phyloP scores from a whole-genome alignment of 495 filamentous ascomycete genomes.

The Aspergillus kassunensis region DNA sequence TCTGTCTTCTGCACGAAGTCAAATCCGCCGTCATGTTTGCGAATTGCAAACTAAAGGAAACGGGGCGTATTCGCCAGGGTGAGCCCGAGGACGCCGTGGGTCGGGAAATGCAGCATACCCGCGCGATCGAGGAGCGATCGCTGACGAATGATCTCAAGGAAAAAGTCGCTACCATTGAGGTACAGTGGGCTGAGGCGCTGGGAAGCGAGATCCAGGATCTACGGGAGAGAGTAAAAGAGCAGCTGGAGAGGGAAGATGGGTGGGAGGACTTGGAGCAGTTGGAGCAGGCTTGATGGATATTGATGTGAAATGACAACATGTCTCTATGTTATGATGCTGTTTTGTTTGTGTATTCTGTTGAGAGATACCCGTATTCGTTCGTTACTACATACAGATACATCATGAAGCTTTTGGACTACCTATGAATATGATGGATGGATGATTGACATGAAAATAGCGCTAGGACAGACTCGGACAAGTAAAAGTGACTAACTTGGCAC shows the following conservation, averaged over 20 bases:
- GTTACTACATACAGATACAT: constrained; percentile 14
- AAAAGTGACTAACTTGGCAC: not conserved
- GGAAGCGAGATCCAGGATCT: constrained; percentile 55
- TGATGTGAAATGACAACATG: constrained; percentile 3
- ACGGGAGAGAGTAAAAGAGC: constrained; percentile 57
- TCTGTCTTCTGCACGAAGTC: constrained; percentile 93
- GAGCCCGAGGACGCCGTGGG: constrained; percentile 46
- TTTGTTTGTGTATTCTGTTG: constrained; percentile 9
- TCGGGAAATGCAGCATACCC: constrained; percentile 55
- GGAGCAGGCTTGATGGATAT: constrained; percentile 29
- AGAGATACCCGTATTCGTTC: constrained; percentile 26
- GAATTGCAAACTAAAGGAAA: constrained; percentile 48
- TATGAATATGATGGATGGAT: no score
- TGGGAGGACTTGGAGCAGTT: constrained; percentile 64
- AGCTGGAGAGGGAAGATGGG: constrained; percentile 62
- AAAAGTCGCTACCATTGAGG: constrained; percentile 83
- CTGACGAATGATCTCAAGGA: constrained; percentile 89
- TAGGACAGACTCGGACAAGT: not conserved
- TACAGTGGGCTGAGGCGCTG: constrained; percentile 73
- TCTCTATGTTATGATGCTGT: constrained; percentile 3
- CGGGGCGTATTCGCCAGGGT: constrained; percentile 55
- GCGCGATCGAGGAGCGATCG: constrained; percentile 58
- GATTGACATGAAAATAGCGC: not conserved
- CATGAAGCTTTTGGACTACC: no score
- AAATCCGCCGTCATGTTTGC: constrained; percentile 71